Percentiles rank a stretch among this genome's conserved stretches.
phyloP scores from a whole-genome alignment of 2,329 filamentous ascomycete genomes.

The Trematosphaeria pertusa region DNA sequence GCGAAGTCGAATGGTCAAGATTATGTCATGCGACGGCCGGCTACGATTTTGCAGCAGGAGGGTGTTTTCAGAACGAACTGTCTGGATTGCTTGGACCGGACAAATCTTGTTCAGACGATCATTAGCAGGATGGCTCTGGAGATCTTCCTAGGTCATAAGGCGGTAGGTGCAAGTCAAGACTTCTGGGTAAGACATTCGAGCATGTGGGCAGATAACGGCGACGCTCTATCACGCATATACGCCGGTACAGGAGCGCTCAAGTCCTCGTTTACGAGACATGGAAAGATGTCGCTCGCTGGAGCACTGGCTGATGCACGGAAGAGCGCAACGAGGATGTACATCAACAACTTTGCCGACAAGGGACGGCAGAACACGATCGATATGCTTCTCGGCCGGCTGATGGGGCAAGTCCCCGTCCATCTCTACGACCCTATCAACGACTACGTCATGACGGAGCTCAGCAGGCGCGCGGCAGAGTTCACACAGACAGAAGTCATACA shows the following conservation, averaged over 20 bases:
- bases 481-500: constrained; percentile 76
- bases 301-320: constrained; percentile 95
- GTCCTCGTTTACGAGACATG: constrained; percentile 90
- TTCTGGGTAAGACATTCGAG: constrained; percentile 93
- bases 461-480: constrained; percentile 71
- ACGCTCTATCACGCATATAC: constrained; percentile 92
- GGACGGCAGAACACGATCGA: constrained; percentile 94
- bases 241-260: constrained; percentile 95
- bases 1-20: constrained; percentile 51
- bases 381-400: constrained; percentile 82
- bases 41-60: constrained; percentile 86
- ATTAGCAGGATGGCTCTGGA: constrained; percentile 94
- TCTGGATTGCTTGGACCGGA: constrained; percentile 92
- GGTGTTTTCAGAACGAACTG: constrained; percentile 97
- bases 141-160: constrained; percentile 77
- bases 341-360: constrained; percentile 97
- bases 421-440: constrained; percentile 96
- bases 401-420: constrained; percentile 83
- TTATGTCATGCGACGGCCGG: constrained; percentile 51
- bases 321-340: constrained; percentile 90
- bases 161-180: constrained; percentile 73
- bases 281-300: constrained; percentile 94
- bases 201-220: constrained; percentile 97
- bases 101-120: constrained; percentile 94
- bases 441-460: constrained; percentile 79